Base-by-base conservation (phyloP, 192 early-diverging fungal genomes). In the Globomyces pollinis-pini region DNA sequence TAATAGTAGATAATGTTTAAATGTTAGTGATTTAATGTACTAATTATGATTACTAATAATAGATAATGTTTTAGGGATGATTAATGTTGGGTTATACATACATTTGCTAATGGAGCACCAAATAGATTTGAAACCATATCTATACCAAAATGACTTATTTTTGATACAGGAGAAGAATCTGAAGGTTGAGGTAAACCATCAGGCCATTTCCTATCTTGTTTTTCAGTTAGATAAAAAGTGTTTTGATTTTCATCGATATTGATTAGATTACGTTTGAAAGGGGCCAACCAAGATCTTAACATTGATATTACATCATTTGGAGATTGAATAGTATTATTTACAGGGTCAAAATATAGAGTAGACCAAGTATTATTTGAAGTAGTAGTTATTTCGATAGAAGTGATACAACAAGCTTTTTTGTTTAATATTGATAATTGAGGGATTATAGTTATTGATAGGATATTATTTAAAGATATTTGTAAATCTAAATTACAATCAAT, bases 101-200 rank as follows among this genome's bases (percentile, higher is more conserved):
- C 67, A 52, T 59, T 50, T 13, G 71, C 53, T 15, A 70, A 66
- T 8, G 50, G 59, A 34, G 60, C 50, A 8, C 72, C 72, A 2
- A 73, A 63, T 43, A 78, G 55, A 11, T 35, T 26, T 0, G 62
- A 50, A 5, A 66, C 67, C 6, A 75, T 35, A 11, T 60, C 72
- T 35, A 75, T 56, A 1, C 73, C 72, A 32, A 67, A 53, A 3
- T 59, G 34, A 9, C 76, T 72, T 43, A 78, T 28, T 26, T 71
- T 74, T 47, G 72, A 69, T 31, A 78, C 38, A 29, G 51, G 16
- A 9, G 72, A 67, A 35, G 51, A 59, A 47, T 72, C 41, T 2
- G 67, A 54, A 30, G 63, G 55, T 15, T 53, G 35, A 18, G 67
- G 67, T 35, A 62, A 49, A 7, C 51, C 63, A 18, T 51, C 63